Evolutionary conservation across 331 rosid genomes (phyloP).

Genomic region (Stylosanthes scabra): DNA sequence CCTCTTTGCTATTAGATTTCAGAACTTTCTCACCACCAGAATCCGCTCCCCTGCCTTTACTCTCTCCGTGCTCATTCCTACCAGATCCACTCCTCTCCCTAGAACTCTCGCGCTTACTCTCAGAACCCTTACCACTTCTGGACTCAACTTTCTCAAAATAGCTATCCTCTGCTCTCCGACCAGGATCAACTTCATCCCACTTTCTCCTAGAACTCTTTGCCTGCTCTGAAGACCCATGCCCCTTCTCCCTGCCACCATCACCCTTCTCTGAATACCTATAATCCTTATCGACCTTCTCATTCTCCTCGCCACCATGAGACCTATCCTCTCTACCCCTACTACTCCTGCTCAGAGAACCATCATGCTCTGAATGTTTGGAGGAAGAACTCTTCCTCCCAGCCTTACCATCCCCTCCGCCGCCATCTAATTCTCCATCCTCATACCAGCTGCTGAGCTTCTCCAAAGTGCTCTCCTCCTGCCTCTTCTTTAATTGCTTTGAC

Average conservation of each 20-base stretch:
- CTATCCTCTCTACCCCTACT: constrained; percentile 65
- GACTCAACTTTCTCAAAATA: constrained; percentile 63
- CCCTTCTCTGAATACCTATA: constrained; percentile 64
- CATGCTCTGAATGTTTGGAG: constrained; percentile 57
- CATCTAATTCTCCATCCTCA: constrained; percentile 91
- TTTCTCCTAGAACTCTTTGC: constrained; percentile 79
- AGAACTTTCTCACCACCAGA: constrained; percentile 58
- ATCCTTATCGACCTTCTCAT: constrained; percentile 69
- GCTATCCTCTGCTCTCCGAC: constrained; percentile 56
- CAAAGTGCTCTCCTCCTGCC: constrained; percentile 91
- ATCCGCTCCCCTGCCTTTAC: constrained; percentile 57
- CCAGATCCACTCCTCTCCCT: constrained; percentile 66
- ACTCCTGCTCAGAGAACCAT: constrained; percentile 59
- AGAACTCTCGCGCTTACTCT: constrained; percentile 60
- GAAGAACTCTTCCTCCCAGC: constrained; percentile 58
- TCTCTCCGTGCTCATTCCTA: constrained; percentile 71
- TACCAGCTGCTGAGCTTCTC: constrained; percentile 94
- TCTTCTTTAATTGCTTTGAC: constrained; percentile 76
- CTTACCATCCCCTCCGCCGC: constrained; percentile 60
- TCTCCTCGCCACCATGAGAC: constrained; percentile 54
- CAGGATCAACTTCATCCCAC: constrained; percentile 87
- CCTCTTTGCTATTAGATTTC: constrained; percentile 66
- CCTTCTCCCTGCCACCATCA: constrained; percentile 69
- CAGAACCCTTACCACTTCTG: constrained; percentile 63
- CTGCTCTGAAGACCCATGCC: constrained; percentile 77